Conservation (phyloP, 208 protist species). For the Leishmania lainsoni region DNA sequence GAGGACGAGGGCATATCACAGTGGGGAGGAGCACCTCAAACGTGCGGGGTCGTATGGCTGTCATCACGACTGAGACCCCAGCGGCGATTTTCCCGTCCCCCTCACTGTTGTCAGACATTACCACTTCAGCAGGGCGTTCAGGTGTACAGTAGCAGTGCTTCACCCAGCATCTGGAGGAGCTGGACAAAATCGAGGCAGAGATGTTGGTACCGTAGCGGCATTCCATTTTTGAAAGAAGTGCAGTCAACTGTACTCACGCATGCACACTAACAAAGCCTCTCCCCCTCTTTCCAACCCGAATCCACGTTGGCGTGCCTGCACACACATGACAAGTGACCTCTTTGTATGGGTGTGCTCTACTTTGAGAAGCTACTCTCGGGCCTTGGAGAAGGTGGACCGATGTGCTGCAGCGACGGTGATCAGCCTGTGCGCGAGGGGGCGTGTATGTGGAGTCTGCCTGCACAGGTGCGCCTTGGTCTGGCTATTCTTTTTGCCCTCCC, state of each 20-base stretch:
- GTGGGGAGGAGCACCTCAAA: neutral
- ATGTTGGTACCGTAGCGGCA: constrained; percentile 5
- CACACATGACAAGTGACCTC: neutral
- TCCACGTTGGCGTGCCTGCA: neutral
- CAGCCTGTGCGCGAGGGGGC: neutral
- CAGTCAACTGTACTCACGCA: neutral
- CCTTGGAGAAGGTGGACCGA: neutral
- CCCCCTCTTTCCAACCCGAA: neutral
- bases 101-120: constrained; percentile 14
- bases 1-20: constrained; percentile 1
- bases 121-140: constrained; percentile 10
- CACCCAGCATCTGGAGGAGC: constrained; percentile 24
- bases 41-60: neutral
- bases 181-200: constrained; percentile 30
- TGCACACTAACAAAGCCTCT: neutral
- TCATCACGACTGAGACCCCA: neutral
- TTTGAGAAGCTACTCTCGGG: neutral
- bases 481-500: constrained; percentile 8
- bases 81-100: constrained; percentile 12
- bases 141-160: constrained; percentile 21
- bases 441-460: neutral
- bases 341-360: neutral
- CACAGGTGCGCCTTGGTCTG: neutral
- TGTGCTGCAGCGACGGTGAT: neutral
- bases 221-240: neutral